Evolutionary conservation across 2,329 filamentous ascomycete species (phyloP), one percentile per base, ranked within the genome.

Genomic region (Septoria petroselini): DNA sequence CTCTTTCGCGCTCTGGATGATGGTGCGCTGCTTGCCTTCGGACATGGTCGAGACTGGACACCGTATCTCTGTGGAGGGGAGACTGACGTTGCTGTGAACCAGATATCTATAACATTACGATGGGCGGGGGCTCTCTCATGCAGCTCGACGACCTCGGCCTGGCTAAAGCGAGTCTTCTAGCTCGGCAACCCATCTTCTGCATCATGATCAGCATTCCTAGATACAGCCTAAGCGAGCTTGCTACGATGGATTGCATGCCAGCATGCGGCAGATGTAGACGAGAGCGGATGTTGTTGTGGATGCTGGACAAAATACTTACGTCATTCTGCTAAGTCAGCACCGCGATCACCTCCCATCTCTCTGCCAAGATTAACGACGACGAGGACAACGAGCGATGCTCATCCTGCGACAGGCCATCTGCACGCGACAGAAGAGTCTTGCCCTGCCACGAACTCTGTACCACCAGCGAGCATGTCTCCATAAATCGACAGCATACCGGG

Each of bases 1-100:
- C 35, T 56, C 54, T 39, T 55, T 51, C 12, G 59, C 58, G 29
- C 48, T 58, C 31, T 60, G 54, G 21, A 57, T 41, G 39, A 57
- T 50, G 5, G 49, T 58, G 25, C 50, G 47, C 9, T 53, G 39
- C 43, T 60, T 58, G 7, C 53, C 47, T 50, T 53, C 49, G 15
- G 51, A 41, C 58, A 60, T 60, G 21, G 14, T 17, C 19, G 34
- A 7, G 9, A 17, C 31, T 45, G 41, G 14, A n/a, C n/a, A n/a
- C n/a, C n/a, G n/a, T n/a, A n/a, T n/a, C n/a, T n/a, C 8, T 27
- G 4, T 54, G 42, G 23, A 27, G 9, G 9, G 5, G 23, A 27
- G 23, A 27, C 23, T 27, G 5, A 27, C 23, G 23, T 9, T 27
- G 5, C 5, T 27, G 23, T 5, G 5, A 5, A 27, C 5, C 23